These are phyloP conservation scores for Linnemannia zychae DNA, from an alignment of 192 early-diverging fungal genomes.

Conservation along the genomic window DNA sequence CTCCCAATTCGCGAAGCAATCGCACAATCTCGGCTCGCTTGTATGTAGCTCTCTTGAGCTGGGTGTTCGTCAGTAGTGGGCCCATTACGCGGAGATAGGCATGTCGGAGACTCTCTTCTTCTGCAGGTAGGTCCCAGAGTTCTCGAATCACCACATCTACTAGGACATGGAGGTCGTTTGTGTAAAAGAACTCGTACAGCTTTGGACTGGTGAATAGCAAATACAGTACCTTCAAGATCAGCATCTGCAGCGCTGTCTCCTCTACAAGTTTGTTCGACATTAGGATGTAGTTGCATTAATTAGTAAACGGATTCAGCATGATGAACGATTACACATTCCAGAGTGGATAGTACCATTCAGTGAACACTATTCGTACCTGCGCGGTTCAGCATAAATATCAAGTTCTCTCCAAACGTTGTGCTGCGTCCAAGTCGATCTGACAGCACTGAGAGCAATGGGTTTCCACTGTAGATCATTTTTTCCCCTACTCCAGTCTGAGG, in stretches of 20 bases:
- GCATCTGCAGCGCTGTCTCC: slow-evolving; percentile 65
- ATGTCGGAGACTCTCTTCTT: slow-evolving; percentile 74
- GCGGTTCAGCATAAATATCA: slow-evolving; percentile 94
- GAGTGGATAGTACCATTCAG: not conserved
- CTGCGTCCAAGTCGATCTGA: slow-evolving; percentile 64
- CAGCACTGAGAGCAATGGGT: slow-evolving; percentile 68
- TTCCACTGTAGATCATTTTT: slow-evolving; percentile 7
- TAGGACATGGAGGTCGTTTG: slow-evolving; percentile 91
- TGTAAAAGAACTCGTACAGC: slow-evolving; percentile 84
- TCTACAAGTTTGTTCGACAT: slow-evolving; percentile 41
- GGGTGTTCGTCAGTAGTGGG: slow-evolving; percentile 76
- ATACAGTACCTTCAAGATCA: slow-evolving; percentile 79
- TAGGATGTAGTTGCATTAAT: not conserved
- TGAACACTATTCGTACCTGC: slow-evolving; percentile 65
- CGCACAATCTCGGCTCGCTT: slow-evolving; percentile 65
- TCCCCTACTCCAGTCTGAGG: not conserved
- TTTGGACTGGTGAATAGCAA: slow-evolving; percentile 69
- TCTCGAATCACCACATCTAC: slow-evolving; percentile 91
- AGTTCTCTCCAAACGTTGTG: slow-evolving; percentile 88
- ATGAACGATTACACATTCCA: not conserved
- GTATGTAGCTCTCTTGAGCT: slow-evolving; percentile 58
- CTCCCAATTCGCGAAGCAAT: slow-evolving; percentile 58
- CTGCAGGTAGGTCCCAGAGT: slow-evolving; percentile 79
- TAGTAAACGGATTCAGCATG: not conserved
- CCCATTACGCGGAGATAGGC: slow-evolving; percentile 77